Base-by-base conservation (phyloP, 2,329 filamentous ascomycete species). In the Ascochyta pisi region DNA sequence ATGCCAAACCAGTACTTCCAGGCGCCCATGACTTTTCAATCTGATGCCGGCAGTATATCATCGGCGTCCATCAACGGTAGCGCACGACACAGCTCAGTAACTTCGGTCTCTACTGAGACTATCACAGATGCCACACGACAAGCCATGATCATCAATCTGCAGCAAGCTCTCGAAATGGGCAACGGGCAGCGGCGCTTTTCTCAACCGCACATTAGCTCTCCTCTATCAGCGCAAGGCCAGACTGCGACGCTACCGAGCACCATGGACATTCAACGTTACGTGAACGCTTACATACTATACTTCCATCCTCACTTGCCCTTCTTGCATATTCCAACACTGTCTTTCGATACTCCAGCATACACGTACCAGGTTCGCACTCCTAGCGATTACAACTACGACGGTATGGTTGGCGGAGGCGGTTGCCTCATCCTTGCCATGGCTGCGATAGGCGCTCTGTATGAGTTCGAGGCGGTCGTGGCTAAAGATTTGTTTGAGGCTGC, bases 241-340 rank as follows among this genome's bases (percentile, higher is more conserved):
- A 81, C 78, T 69, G 84, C 79, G 65, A 83, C 79, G 63, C 83
- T 96, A 54, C 93, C 94, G 49, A 92, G 85, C 77, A 94, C 91
- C 31, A 83, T 85, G 71, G 92, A 97, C 73, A 86, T 98, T 60
- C 92, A 96, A 75, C 89, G 92, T 73, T 97, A 93, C 76, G 90
- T 97, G 60, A 87, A 88, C 62, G 89, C 93, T 57, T 98, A 97
- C 77, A 87, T 98, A 68, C 87, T 88, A 62, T 96, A 91, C 74
- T 96, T 96, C 76, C 93, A 97, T 71, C 94, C 94, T 22, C 94
- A 98, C 74, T 78, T 96, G 58, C 94, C 95, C n/a, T 96, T 98
- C 76, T 81, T 96, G 58, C 94, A 98, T 77, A 86, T 96, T 64
- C 89, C 93, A 48, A 96, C 94, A 15, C 82, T 98, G 61, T 92